These are phyloP conservation scores for Noccaea bulbosa DNA, from an alignment of 345 rosid genomes.

Conservation along the genomic window DNA sequence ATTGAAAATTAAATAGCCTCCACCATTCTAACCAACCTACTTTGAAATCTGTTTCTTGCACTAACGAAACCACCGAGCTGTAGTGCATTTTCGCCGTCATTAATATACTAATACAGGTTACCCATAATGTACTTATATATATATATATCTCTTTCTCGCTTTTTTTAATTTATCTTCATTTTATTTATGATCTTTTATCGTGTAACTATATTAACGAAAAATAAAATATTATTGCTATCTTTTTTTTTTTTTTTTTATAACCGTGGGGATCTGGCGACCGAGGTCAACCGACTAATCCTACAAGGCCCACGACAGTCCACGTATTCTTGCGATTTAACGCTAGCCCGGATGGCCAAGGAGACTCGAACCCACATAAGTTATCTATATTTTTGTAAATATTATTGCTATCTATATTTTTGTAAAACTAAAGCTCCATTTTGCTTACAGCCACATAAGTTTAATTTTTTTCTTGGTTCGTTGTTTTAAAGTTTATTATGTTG, in stretches of 20 bases:
- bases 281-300: no score
- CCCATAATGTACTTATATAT: not conserved
- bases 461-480: not conserved
- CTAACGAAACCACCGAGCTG: slow-evolving; percentile 43
- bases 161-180: not conserved
- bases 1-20: slow-evolving; percentile 19
- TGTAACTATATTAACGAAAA: not conserved
- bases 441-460: slow-evolving; percentile 20
- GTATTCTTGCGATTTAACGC: no score
- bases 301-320: no score
- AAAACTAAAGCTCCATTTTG: slow-evolving; percentile 24
- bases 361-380: no score
- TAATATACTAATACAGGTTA: slow-evolving; percentile 3
- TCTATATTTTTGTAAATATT: no score
- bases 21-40: slow-evolving; percentile 42
- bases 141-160: not conserved
- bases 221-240: not conserved
- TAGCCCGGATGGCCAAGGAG: no score
- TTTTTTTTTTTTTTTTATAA: no score
- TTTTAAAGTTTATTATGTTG: not conserved
- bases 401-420: not conserved
- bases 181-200: not conserved
- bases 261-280: no score
- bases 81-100: slow-evolving; percentile 35
- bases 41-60: slow-evolving; percentile 34